Evolutionary conservation across 495 filamentous ascomycete species (phyloP), one percentile per base, ranked within the genome.

Genomic region (Penicillium pancosmium): DNA sequence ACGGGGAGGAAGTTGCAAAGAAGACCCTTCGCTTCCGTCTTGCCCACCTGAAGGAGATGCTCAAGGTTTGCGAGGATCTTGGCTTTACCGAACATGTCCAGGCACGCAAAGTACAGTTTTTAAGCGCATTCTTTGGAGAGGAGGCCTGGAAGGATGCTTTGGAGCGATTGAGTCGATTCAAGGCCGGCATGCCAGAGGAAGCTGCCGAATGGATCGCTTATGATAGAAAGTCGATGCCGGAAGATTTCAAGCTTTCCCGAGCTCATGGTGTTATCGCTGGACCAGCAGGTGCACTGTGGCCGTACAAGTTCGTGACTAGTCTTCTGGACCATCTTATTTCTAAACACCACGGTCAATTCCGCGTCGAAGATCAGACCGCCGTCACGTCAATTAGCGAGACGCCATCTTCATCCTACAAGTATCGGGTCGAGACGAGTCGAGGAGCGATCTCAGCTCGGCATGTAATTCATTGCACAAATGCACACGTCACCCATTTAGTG

Each of bases 391-490:
- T 86, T 46, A 21, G 53, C 63, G 27, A 55, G 4, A 27, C 35
- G 4, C 18, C 31, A 11, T 11, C 52, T 23, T 47, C 62, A 5
- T 46, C 13, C 34, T 12, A 59, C 53, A 16, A 59, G 41, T 59
- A 74, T 59, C 46, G 74, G 3, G 66, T 93, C 7, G 68, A 80
- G 16, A 95, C 91, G 0, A 70, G 76, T 0, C 79, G 88, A 8
- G 92, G 92, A 10, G 75, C 61, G 1, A 78, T 93, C 57, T 55
- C 54, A 0, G 68, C 90, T 0, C 68, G 72, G 0, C 78, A 86
- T 52, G 80, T 95, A 19, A 78, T 95, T 7, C 82, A 96, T 41
- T 86, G 88, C 10, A 93, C 90, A 1, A 95, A 96, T 61, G 92
- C 75, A 3, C 91, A 92, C 59, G 91, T 88, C 0, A 86, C 85